Evolutionary conservation across 2,329 filamentous ascomycete species (phyloP), one percentile per base, ranked within the genome.

Genomic region (Fusarium xyrophilum): DNA sequence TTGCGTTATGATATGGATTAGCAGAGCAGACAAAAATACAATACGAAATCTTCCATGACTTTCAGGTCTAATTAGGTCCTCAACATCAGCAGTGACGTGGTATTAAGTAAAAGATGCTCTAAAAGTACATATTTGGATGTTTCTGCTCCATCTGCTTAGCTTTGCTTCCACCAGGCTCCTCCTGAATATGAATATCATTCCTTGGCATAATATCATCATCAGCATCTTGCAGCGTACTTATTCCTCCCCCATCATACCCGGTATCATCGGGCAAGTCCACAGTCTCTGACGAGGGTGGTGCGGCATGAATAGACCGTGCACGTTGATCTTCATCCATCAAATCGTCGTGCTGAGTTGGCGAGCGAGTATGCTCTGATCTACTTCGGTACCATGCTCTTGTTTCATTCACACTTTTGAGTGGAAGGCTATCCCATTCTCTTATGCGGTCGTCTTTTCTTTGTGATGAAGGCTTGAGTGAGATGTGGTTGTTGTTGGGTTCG

Each of bases 371-470:
- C 0, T 60, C 62, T 5, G 43, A 40, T 23, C 52, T 67, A 7
- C 9, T 56, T 2, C 51, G 46, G 4, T 71, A 75, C 76, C 76
- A 77, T 5, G 27, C 17, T 7, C 68, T 55, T 11, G 76, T 54
- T 1, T 76, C 68, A 0, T 56, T 46, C 9, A 60, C 15, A 0
- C 67, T 66, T 13, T 60, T 46, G 1, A 77, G 52, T 0, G 76
- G 75, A 0, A 75, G 50, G 2, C 15, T 61, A 1, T 78, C 69
- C 76, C 76, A 77, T 36, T 77, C 76, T 21, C 50, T 69, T 42
- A 76, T 69, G 0, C 70, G 67, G 10, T 76, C 75, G 5, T 72
- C 68, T 14, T 78, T 77, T 19, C 68, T 72, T 47, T 68, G 68
- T 13, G 65, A 57, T 8, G 65, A 40, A 1, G 52, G 44, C 6